Percentiles rank a stretch among this genome's conserved stretches.
Evolutionary conservation across 768 basidiomycete species (phyloP).

Genomic region (Suillus tomentosus): DNA sequence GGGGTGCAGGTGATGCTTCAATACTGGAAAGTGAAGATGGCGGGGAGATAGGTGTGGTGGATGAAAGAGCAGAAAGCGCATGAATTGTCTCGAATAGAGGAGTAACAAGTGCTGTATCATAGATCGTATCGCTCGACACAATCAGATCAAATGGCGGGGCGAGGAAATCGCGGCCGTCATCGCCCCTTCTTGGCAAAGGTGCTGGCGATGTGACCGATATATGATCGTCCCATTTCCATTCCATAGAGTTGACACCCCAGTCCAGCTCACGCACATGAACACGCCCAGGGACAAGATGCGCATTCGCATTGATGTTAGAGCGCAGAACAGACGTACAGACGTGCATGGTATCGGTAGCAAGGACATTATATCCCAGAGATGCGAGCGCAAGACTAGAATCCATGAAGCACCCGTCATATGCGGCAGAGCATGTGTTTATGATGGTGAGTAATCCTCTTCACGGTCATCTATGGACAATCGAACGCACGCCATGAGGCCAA

Average conservation of each 20-base stretch:
- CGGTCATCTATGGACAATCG: slow-evolving; percentile 3
- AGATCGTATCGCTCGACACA: slow-evolving; percentile 83
- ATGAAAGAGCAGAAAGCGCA: slow-evolving; percentile 46
- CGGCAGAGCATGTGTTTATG: neutral
- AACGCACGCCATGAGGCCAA: slow-evolving; percentile 75
- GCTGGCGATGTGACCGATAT: slow-evolving; percentile 38
- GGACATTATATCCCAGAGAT: slow-evolving; percentile 72
- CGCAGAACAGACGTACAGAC: slow-evolving; percentile 65
- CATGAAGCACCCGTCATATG: slow-evolving; percentile 8
- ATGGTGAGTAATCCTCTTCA: neutral
- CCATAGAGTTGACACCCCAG: slow-evolving; percentile 59
- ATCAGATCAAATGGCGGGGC: slow-evolving; percentile 74
- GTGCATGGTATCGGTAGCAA: slow-evolving; percentile 71
- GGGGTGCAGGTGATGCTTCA: neutral
- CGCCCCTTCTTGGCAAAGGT: slow-evolving; percentile 8
- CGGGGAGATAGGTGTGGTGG: slow-evolving; percentile 38
- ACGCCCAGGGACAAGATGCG: slow-evolving; percentile 37
- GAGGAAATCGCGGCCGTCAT: slow-evolving; percentile 25
- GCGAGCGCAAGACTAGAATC: slow-evolving; percentile 57
- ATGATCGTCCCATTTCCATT: slow-evolving; percentile 54
- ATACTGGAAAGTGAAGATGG: slow-evolving; percentile 33
- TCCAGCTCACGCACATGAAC: slow-evolving; percentile 69
- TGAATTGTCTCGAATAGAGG: slow-evolving; percentile 74
- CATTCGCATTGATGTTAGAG: slow-evolving; percentile 60
- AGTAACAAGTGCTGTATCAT: slow-evolving; percentile 55